phyloP scores from a whole-genome alignment of 225 moss, liverwort and hornwort genomes.

The Sphagnum tenellum region DNA sequence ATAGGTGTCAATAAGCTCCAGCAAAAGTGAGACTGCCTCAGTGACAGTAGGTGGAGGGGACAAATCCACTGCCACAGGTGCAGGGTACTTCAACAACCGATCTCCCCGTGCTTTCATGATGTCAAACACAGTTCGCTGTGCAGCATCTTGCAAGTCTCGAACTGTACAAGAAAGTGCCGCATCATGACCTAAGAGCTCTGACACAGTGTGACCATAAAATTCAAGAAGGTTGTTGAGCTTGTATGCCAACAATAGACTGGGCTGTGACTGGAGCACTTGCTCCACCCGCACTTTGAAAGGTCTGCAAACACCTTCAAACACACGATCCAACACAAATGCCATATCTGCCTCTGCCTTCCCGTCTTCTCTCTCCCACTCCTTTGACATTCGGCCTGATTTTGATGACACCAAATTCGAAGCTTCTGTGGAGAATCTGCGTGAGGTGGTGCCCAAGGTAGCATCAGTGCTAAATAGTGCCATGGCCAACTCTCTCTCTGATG shows the following conservation, averaged over 20 bases:
- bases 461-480: conserved; percentile 90
- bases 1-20: conserved; percentile 87
- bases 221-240: conserved; percentile 95
- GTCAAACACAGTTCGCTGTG: conserved; percentile 87
- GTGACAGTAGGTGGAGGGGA: conserved; percentile 85
- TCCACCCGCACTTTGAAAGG: conserved; percentile 98
- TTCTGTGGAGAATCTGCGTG: conserved; percentile 74
- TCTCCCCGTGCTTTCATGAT: conserved; percentile 88
- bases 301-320: conserved; percentile 96
- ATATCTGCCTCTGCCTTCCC: conserved; percentile 76
- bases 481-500: conserved; percentile 91
- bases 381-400: conserved; percentile 38
- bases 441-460: conserved; percentile 60
- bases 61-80: conserved; percentile 79
- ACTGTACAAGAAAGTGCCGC: conserved; percentile 83
- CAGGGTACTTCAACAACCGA: conserved; percentile 68
- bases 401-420: conserved; percentile 50
- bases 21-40: conserved; percentile 73
- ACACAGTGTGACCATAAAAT: conserved; percentile 86
- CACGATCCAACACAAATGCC: conserved; percentile 85
- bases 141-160: conserved; percentile 83
- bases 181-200: conserved; percentile 69
- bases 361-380: conserved; percentile 69
- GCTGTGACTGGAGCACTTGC: conserved; percentile 96
- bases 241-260: conserved; percentile 80